Base-by-base conservation (phyloP, 495 filamentous ascomycete genomes). In the Xylaria curta region DNA sequence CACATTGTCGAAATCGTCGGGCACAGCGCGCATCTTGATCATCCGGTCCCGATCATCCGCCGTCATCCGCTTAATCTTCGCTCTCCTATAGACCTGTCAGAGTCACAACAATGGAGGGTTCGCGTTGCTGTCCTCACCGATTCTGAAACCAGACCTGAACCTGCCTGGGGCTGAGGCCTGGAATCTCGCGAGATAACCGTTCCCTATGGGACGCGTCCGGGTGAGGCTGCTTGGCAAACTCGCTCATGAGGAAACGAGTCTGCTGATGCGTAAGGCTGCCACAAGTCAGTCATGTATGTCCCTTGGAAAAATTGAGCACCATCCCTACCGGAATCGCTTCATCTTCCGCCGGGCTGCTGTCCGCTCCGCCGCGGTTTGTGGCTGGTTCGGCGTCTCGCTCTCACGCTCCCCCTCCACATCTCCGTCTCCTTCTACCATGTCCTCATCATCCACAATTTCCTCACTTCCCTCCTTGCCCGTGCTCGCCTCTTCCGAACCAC, bases 131-230 rank as follows among this genome's bases (percentile, higher is more conserved):
- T 54, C 21, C 70, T 72, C 46, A 72, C 95, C 95, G 90, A 82
- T 98, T 98, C 82, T 98, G 95, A 81, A 98, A 98, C 95, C 95
- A 98, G 70, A 98, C 95, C 83, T 98, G 95, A 10, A 98, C 95
- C 79, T 98, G 95, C 70, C 95, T 89, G 51, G 95, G 94, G 71
- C 93, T 97, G 56, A 98, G 83, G 12, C 95, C 95, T 54, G 95
- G 95, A 65, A 98, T 98, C 77, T 98, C 95, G 69, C 92, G 86
- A 42, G 95, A 95, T 64, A 98, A 84, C 42, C 94, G 87, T 81
- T 98, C 94, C 69, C 95, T 89, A 82, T 98, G 94, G 56, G 93
- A 92, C 40, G 95, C 95, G 80, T 98, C 95, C 15, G 95, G 95
- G 82, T 98, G 95, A 26, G 95, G 92, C 76, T 98, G 94, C 74